Conservation (phyloP, 2,329 filamentous ascomycete species). For the Aureobasidium leucospermi region DNA sequence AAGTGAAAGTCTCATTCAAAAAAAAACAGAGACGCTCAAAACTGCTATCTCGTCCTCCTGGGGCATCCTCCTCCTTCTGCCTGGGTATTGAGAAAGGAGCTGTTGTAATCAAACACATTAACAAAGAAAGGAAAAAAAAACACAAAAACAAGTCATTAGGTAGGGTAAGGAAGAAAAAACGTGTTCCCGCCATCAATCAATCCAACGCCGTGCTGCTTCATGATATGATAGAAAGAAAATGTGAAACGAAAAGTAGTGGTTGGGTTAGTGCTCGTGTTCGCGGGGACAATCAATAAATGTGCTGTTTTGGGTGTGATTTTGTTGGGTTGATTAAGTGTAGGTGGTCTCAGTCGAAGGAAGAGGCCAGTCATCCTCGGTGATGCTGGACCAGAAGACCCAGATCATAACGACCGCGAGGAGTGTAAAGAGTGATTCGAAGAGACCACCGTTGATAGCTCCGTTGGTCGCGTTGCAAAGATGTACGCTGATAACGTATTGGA, state of each 20-base stretch:
- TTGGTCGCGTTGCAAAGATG: constrained; percentile 79
- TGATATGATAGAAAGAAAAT: constrained; percentile 1
- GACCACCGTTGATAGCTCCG: constrained; percentile 83
- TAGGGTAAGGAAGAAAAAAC: not conserved
- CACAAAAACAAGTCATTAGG: constrained; percentile 1
- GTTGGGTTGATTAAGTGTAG: not conserved
- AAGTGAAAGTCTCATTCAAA: not conserved
- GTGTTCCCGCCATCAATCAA: not conserved
- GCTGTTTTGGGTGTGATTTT: not conserved
- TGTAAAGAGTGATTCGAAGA: constrained; percentile 93
- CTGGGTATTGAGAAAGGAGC: constrained; percentile 8
- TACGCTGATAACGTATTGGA: constrained; percentile 88
- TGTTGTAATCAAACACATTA: constrained; percentile 4
- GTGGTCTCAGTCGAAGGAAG: constrained; percentile 36
- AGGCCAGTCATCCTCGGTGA: constrained; percentile 98
- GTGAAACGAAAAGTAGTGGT: not conserved
- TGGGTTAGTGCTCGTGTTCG: not conserved
- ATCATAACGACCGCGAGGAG: constrained; percentile 72
- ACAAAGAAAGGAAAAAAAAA: not conserved
- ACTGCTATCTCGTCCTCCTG: not conserved
- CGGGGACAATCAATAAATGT: not conserved
- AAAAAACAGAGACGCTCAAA: not conserved
- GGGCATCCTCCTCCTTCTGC: not conserved
- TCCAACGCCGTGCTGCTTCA: constrained; percentile 12
- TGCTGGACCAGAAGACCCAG: constrained; percentile 98